phyloP scores from a whole-genome alignment of 768 basidiomycete species.

The Calocera viscosa region DNA sequence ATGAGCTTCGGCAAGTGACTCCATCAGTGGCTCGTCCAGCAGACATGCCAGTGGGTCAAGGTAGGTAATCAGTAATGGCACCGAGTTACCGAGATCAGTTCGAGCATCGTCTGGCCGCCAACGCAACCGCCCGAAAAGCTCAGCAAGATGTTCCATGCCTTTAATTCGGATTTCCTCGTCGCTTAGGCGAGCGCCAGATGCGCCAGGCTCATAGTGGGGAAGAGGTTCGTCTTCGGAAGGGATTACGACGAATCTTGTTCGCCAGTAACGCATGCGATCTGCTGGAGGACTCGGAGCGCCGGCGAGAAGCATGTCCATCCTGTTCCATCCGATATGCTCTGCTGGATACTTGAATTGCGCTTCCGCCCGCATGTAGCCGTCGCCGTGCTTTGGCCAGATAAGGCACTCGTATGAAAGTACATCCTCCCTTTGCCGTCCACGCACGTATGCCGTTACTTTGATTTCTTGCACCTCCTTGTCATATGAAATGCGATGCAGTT shows the following conservation, averaged over 20 bases:
- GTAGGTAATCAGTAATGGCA: conserved; percentile 65
- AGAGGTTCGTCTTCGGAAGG: conserved; percentile 61
- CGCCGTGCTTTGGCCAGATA: conserved; percentile 86
- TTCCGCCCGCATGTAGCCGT: conserved; percentile 77
- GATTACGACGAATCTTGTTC: conserved; percentile 85
- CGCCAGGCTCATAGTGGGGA: conserved; percentile 36
- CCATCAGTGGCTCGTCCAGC: conserved; percentile 63
- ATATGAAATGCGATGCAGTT: conserved; percentile 86
- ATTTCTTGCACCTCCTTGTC: conserved; percentile 65
- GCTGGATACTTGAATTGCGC: conserved; percentile 40
- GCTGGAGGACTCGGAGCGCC: conserved; percentile 70
- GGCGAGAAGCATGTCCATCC: conserved; percentile 73
- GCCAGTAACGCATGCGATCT: conserved; percentile 81
- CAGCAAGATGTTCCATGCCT: conserved; percentile 85
- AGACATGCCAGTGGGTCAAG: conserved; percentile 70
- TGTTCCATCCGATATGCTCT: conserved; percentile 23
- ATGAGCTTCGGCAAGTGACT: conserved; percentile 70
- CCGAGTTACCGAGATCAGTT: not conserved
- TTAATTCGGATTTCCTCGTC: conserved; percentile 79
- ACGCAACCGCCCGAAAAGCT: conserved; percentile 70
- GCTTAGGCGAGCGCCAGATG: conserved; percentile 60
- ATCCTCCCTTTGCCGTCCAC: conserved; percentile 40
- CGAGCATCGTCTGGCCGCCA: conserved; percentile 37
- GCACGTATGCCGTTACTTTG: conserved; percentile 73
- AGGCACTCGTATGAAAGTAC: conserved; percentile 71